Evolutionary conservation across 257 asterid species (phyloP).

Genomic region (Solanum appendiculatum): DNA sequence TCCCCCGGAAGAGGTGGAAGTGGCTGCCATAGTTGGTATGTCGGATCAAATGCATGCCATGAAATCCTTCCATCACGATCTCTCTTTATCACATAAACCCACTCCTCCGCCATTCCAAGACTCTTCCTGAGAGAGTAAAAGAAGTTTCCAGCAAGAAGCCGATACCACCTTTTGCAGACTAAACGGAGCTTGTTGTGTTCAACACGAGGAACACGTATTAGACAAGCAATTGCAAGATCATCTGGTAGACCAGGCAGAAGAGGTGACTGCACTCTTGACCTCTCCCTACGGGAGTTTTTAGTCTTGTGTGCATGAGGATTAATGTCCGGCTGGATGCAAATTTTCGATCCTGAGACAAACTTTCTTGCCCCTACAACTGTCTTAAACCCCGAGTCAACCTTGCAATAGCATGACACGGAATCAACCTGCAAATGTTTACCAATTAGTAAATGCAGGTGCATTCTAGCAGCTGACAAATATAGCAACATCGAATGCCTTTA

Average conservation of each 20-base stretch:
- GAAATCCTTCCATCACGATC: conserved; percentile 45
- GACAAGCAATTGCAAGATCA: conserved; percentile 46
- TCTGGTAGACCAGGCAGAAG: conserved; percentile 45
- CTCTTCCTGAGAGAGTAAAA: conserved; percentile 37
- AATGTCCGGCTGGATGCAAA: conserved; percentile 42
- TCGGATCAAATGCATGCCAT: conserved; percentile 46
- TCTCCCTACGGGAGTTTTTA: conserved; percentile 30
- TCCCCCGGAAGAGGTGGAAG: conserved; percentile 46
- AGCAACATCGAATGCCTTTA: not conserved
- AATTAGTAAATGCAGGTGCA: not conserved
- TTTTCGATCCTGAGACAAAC: conserved; percentile 40
- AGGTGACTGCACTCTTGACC: conserved; percentile 36
- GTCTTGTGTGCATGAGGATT: conserved; percentile 39
- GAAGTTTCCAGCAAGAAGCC: conserved; percentile 37
- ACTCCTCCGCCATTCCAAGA: conserved; percentile 46
- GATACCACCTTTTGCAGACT: conserved; percentile 44
- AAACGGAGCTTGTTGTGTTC: conserved; percentile 43
- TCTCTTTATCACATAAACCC: conserved; percentile 39
- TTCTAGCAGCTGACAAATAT: not conserved
- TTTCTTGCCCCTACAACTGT: conserved; percentile 43
- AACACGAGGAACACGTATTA: conserved; percentile 44
- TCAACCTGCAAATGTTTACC: conserved; percentile 24
- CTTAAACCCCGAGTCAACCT: conserved; percentile 35
- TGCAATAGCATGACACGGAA: conserved; percentile 46
- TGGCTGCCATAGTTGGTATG: conserved; percentile 42